Evolutionary conservation across 179 eudicot genomes (phyloP).

Genomic region (Nepenthes alata): DNA sequence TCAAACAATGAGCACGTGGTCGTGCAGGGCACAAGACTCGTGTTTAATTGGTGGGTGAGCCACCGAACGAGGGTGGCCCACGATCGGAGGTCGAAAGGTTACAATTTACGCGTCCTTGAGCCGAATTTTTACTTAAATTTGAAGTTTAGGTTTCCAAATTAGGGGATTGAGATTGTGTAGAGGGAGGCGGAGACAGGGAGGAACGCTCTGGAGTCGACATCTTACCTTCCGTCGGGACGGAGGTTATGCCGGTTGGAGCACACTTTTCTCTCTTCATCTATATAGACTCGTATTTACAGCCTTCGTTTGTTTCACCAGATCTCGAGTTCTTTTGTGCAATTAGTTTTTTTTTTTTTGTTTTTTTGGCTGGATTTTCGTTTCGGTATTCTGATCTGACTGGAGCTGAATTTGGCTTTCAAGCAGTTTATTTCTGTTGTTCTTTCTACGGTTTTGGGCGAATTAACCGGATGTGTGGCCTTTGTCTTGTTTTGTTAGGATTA

Average conservation of each 20-base stretch:
- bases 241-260: constrained; percentile 5
- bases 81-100: too few species aligned
- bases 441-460: too few species aligned
- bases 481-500: too few species aligned
- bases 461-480: too few species aligned
- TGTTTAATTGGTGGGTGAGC: too few species aligned
- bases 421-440: neutral
- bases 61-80: too few species aligned
- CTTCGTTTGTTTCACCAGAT: neutral
- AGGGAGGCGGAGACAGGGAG: neutral
- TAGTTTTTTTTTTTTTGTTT: neutral
- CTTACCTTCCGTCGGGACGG: neutral
- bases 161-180: too few species aligned
- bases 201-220: constrained; percentile 6
- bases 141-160: too few species aligned
- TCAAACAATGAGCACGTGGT: too few species aligned
- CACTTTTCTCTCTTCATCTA: neutral
- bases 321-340: neutral
- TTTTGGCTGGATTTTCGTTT: neutral
- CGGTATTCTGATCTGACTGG: neutral
- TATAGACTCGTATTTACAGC: neutral
- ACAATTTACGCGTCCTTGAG: too few species aligned
- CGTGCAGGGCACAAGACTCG: too few species aligned
- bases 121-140: too few species aligned
- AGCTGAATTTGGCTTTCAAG: neutral